Base-by-base conservation (phyloP, 208 protist species). In the Leishmania lainsoni region DNA sequence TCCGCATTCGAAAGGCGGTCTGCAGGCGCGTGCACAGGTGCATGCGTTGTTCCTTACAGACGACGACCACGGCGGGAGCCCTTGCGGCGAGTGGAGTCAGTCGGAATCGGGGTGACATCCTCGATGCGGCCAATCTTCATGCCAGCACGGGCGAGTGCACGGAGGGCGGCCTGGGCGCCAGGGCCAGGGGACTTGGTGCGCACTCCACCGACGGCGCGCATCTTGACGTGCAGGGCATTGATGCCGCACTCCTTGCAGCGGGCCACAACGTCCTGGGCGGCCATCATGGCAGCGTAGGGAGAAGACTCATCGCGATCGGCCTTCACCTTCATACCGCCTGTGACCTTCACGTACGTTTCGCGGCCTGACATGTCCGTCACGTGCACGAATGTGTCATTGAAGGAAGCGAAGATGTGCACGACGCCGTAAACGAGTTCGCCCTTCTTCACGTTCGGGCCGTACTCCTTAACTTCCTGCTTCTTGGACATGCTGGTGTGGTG, bases 261-360 rank as follows among this genome's bases (percentile, higher is more conserved):
- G 39, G 94, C 97, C 82, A 99, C 99, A 35, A 99, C 99, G 81
- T 99, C 98, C 95, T 99, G 99, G 72, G 99, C 99, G 78, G 99
- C 99, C 89, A 99, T 95, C 99, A 99, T 99, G 79, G 99, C 99
- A 75, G 99, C 99, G 94, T 99, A 99, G 79, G 99, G 99, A 32
- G 99, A 99, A 54, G 99, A 99, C 93, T 99, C 99, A 94, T 99
- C 99, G 91, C 99, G 97, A 86, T 99, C 99, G 54, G 99, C 99
- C 97, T 99, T 99, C 76, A 99, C 99, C 95, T 99, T 99, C 99
- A 99, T 99, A 88, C 99, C 99, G 86, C 99, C 99, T 76, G 99
- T 99, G 32, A 99, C 93, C 87, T 99, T 97, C 81, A 92, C 90
- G 86, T 99, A 97, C 75, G 99, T 99, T 93, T 99, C 99, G 83